Conservation (phyloP, 2,329 filamentous ascomycete genomes). For the Ophidiomyces ophidiicola region DNA sequence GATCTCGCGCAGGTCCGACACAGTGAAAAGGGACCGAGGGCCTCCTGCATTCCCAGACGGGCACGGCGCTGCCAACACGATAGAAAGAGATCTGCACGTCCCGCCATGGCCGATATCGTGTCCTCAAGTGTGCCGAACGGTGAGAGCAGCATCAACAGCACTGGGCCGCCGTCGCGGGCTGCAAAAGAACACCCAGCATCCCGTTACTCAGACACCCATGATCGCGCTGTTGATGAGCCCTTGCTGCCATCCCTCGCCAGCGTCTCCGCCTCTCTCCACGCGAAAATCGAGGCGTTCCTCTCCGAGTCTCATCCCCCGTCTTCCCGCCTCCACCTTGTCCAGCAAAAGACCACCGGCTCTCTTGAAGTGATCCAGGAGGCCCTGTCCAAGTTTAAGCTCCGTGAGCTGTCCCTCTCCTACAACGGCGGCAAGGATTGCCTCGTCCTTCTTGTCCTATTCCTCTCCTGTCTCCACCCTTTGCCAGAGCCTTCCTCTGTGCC, state of each 20-base stretch:
- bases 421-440: slow-evolving; percentile 98
- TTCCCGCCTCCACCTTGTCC: slow-evolving; percentile 48
- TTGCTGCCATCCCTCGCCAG: slow-evolving; percentile 32
- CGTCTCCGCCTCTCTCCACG: slow-evolving; percentile 55
- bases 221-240: neutral
- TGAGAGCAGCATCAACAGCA: neutral
- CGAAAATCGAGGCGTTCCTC: slow-evolving; percentile 53
- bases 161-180: no score
- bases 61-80: neutral
- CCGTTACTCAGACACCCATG: neutral
- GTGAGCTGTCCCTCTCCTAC: slow-evolving; percentile 79
- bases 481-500: slow-evolving; percentile 1
- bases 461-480: slow-evolving; percentile 45
- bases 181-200: neutral
- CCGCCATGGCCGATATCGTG: neutral
- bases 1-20: no score
- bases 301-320: slow-evolving; percentile 45
- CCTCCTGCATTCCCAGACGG: neutral
- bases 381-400: slow-evolving; percentile 60
- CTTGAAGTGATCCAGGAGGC: slow-evolving; percentile 64
- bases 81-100: neutral
- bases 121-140: neutral
- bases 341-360: slow-evolving; percentile 61
- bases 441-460: slow-evolving; percentile 76
- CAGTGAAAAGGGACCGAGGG: neutral